phyloP scores from a whole-genome alignment of 805 yeast species.

The Yarrowia yakushimensis region DNA sequence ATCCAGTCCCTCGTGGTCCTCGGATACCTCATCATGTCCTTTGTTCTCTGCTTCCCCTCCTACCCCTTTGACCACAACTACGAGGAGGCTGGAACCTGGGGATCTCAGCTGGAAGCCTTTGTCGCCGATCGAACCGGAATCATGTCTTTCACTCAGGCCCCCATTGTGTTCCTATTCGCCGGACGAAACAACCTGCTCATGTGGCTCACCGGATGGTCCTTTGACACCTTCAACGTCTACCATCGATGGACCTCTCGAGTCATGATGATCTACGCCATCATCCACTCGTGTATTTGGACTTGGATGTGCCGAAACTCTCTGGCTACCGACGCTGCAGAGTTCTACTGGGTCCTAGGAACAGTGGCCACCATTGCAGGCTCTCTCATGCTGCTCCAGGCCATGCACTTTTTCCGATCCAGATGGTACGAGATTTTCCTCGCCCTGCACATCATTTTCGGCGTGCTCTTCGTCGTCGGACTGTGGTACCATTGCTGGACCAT shows the following conservation, averaged over 20 bases:
- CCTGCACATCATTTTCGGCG: constrained; percentile 55
- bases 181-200: constrained; percentile 69
- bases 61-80: constrained; percentile 30
- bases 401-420: constrained; percentile 50
- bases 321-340: not conserved
- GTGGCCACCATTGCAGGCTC: constrained; percentile 45
- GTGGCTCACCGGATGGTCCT: constrained; percentile 58
- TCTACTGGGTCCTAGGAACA: constrained; percentile 38
- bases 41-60: constrained; percentile 29
- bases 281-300: constrained; percentile 30
- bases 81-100: constrained; percentile 31
- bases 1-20: constrained; percentile 42
- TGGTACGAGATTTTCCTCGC: constrained; percentile 59
- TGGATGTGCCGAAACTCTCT: not conserved
- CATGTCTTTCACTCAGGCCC: constrained; percentile 32
- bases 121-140: constrained; percentile 32
- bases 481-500: constrained; percentile 52
- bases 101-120: constrained; percentile 27
- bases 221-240: constrained; percentile 55
- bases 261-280: constrained; percentile 30
- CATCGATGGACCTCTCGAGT: constrained; percentile 45
- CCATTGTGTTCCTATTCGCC: constrained; percentile 45
- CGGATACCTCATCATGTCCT: constrained; percentile 38
- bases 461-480: constrained; percentile 49
- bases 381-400: constrained; percentile 48